Evolutionary conservation across 805 yeast species (phyloP), one percentile per base, ranked within the genome.

Genomic region (Sugiyamaella americana): DNA sequence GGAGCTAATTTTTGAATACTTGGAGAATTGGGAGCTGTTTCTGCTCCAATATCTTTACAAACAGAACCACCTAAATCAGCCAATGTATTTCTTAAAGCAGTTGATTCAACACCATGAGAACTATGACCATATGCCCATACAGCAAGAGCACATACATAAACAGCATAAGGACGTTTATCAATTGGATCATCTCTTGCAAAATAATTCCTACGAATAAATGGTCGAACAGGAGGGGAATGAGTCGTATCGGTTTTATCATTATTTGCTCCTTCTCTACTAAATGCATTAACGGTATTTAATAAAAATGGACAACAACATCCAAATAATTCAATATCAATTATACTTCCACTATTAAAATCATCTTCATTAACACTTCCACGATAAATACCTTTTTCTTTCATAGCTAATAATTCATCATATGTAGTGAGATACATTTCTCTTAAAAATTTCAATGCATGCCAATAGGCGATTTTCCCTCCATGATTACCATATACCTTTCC

Each of bases 361-460:
- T 38, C 29, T 6, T 49, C 52, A 19, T 46, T 42, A 34, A 51
- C 51, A 11, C 50, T 56, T 17, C 38, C 38, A 19, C 38, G 18
- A 35, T 35, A 19, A 6, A 16, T 17, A 6, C 38, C 38, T 52
- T 48, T 51, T 21, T 35, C 38, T 35, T 16, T 35, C 32, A 26
- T 26, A 26, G 13, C 13, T 5, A 35, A 8, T 17, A 17, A 21
- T 11, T 35, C 20, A 35, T 35, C 37, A 35, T 35, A 35, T 6
- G 17, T 13, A 16, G 37, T 35, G 20, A 35, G 37, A 51, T 78
- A 74, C 76, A 78, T 76, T 57, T 82, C 87, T 64, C 76, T 76
- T 21, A 83, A 56, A 47, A 80, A 69, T 53, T 79, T 65, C 51
- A 78, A 78, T 17, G 84, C 80, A 58, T 83, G 84, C 35, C 81